These are phyloP conservation scores for Penicillium sp. DNA, from an alignment of 2,329 filamentous ascomycete genomes.

Conservation along the genomic window DNA sequence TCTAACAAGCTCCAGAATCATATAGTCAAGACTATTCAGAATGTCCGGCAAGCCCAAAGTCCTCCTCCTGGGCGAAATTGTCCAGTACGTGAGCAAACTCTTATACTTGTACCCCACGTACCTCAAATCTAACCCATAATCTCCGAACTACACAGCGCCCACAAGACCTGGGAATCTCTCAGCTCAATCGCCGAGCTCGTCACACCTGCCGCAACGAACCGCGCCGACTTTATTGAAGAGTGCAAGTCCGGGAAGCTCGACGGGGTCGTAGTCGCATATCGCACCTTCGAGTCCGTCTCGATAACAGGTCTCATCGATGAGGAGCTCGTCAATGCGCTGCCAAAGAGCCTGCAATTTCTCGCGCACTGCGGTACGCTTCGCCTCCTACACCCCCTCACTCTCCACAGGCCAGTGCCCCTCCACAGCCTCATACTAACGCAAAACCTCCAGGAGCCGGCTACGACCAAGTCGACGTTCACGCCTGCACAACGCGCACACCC, in stretches of 20 bases:
- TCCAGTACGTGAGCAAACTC: constrained; percentile 58
- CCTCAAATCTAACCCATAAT: constrained; percentile 6
- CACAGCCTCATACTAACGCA: background rate
- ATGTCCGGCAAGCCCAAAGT: constrained; percentile 59
- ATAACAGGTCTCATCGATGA: constrained; percentile 73
- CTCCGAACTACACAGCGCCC: constrained; percentile 51
- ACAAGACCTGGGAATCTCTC: constrained; percentile 67
- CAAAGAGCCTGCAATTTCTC: constrained; percentile 44
- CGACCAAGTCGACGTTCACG: constrained; percentile 76
- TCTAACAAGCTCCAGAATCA: background rate
- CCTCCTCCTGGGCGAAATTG: constrained; percentile 66
- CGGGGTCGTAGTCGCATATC: constrained; percentile 68
- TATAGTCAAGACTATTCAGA: background rate
- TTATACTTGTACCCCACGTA: background rate
- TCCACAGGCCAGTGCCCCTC: no score
- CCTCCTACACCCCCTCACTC: constrained; percentile 1
- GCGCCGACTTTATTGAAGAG: constrained; percentile 72
- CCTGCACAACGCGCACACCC: constrained; percentile 66
- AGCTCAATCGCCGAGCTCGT: constrained; percentile 68
- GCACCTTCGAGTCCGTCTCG: constrained; percentile 69
- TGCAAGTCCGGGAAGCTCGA: constrained; percentile 69
- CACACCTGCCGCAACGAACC: constrained; percentile 63
- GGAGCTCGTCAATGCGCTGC: constrained; percentile 65
- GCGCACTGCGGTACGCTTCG: constrained; percentile 43
- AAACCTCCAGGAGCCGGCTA: constrained; percentile 72